Evolutionary conservation across 345 rosid species (phyloP).

Genomic region (Arabidopsis suecica): DNA sequence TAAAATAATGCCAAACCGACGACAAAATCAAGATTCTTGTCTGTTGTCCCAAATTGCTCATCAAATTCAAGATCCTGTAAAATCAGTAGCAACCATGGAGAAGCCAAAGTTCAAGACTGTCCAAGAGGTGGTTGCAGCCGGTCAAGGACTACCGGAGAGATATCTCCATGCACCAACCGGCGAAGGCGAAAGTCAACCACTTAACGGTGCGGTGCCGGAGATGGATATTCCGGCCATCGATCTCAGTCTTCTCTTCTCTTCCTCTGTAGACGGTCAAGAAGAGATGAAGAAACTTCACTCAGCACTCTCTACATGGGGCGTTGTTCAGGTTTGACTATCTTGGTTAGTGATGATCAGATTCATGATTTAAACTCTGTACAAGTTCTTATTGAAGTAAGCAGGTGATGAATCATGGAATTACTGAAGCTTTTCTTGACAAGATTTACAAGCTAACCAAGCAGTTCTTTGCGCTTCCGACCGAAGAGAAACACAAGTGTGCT

Average conservation of each 20-base stretch:
- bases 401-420: constrained; percentile 73
- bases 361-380: neutral
- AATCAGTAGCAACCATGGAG: constrained; percentile 35
- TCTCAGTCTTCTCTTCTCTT: constrained; percentile 58
- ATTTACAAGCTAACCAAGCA: constrained; percentile 51
- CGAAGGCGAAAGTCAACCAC: constrained; percentile 29
- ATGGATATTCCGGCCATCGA: constrained; percentile 60
- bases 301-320: constrained; percentile 66
- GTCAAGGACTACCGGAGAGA: constrained; percentile 51
- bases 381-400: constrained; percentile 30
- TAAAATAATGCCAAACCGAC: neutral
- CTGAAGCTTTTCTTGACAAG: constrained; percentile 53
- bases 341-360: neutral
- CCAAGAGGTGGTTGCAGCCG: constrained; percentile 51
- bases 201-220: constrained; percentile 46
- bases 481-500: constrained; percentile 58
- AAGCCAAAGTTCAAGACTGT: constrained; percentile 47
- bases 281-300: constrained; percentile 61
- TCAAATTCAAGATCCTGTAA: constrained; percentile 8
- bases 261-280: constrained; percentile 43
- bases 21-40: constrained; percentile 15
- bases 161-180: constrained; percentile 45
- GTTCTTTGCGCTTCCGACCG: constrained; percentile 61
- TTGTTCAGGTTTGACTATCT: constrained; percentile 62
- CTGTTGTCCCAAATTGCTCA: neutral